These are phyloP conservation scores for Backusella macrospora DNA, from an alignment of 192 early-diverging fungal species.

Conservation along the genomic window DNA sequence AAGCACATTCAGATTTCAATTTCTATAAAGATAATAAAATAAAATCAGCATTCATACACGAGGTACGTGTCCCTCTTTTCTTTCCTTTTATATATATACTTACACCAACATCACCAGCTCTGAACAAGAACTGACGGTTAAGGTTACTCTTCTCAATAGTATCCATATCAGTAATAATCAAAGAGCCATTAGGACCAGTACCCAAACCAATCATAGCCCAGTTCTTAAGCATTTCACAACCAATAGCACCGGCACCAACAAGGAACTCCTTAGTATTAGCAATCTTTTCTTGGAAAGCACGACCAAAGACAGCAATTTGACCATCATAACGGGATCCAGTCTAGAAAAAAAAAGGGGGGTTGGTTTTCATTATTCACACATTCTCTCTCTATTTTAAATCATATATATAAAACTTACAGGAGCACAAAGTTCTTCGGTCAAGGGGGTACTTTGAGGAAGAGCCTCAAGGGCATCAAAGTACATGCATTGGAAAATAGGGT, in stretches of 20 bases:
- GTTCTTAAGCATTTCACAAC: conserved; percentile 99
- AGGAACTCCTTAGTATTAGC: conserved; percentile 90
- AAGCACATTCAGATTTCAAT: conserved; percentile 93
- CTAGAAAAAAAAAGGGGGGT: conserved; percentile 22
- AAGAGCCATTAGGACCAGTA: conserved; percentile 77
- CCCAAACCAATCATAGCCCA: conserved; percentile 96
- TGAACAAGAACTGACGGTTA: conserved; percentile 99
- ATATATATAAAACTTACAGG: conserved; percentile 49
- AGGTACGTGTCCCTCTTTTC: neutral
- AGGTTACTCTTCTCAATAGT: conserved; percentile 99
- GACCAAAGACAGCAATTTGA: conserved; percentile 95
- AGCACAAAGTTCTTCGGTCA: conserved; percentile 74
- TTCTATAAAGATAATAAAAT: conserved; percentile 51
- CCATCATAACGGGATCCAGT: conserved; percentile 92
- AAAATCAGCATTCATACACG: neutral
- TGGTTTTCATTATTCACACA: neutral
- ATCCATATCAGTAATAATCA: conserved; percentile 98
- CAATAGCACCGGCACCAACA: conserved; percentile 98
- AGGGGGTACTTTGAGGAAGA: conserved; percentile 68
- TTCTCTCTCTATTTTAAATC: neutral
- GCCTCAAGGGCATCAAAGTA: conserved; percentile 99
- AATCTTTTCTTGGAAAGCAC: conserved; percentile 86
- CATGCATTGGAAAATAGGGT: conserved; percentile 88
- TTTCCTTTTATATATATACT: conserved; percentile 21
- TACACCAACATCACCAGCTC: conserved; percentile 77